A percentile compares a stretch with the other conserved stretches of the same genome.
Evolutionary conservation across 495 filamentous ascomycete species (phyloP).

Genomic region (Venustampulla echinocandica): DNA sequence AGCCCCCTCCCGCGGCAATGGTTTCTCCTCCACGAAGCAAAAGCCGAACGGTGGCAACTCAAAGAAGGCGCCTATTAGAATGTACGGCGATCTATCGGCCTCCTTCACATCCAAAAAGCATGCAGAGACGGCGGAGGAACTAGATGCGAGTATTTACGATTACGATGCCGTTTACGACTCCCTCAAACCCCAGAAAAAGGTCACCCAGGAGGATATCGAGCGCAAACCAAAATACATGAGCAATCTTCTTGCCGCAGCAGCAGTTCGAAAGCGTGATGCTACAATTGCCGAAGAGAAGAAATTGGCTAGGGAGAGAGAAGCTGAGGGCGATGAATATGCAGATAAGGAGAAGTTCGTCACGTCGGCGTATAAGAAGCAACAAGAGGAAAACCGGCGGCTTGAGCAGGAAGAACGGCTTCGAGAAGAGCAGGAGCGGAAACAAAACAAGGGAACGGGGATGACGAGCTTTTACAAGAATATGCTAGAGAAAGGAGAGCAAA

Average conservation of each 20-base stretch:
- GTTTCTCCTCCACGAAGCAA: conserved; percentile 17
- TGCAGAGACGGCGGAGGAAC: conserved; percentile 44
- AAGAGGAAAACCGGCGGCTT: conserved; percentile 67
- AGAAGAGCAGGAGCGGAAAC: conserved; percentile 61
- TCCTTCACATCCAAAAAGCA: conserved; percentile 45
- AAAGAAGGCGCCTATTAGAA: conserved; percentile 25
- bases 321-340: conserved; percentile 85
- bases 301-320: conserved; percentile 78
- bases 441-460: conserved; percentile 67
- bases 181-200: conserved; percentile 35
- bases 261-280: conserved; percentile 80
- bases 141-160: conserved; percentile 66
- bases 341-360: conserved; percentile 98
- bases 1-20: conserved; percentile 1
- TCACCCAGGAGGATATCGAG: conserved; percentile 29
- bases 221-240: conserved; percentile 77
- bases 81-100: conserved; percentile 48
- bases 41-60: conserved; percentile 20
- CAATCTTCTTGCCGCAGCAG: conserved; percentile 68
- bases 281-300: conserved; percentile 81
- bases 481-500: conserved; percentile 65
- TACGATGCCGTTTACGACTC: conserved; percentile 69
- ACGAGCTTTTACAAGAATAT: conserved; percentile 78
- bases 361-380: conserved; percentile 87
- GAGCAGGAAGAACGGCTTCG: conserved; percentile 71